Conservation (phyloP, 2,329 filamentous ascomycete genomes). For the Phaeosphaeriaceae sp. region DNA sequence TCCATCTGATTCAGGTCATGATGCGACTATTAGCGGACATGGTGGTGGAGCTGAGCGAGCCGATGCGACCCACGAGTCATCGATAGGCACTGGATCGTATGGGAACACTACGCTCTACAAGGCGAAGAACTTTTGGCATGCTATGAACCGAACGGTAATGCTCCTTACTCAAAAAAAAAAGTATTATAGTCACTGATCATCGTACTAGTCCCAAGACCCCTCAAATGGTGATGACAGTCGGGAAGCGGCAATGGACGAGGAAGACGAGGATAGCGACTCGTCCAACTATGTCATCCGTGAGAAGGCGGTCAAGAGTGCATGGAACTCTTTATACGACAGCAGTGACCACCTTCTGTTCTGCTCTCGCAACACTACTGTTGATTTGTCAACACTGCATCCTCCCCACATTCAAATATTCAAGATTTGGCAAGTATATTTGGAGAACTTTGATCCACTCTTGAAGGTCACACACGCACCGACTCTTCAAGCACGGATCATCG, state of each 20-base stretch:
- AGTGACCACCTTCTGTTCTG: conserved; percentile 63
- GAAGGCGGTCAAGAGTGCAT: conserved; percentile 51
- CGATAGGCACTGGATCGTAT: neutral
- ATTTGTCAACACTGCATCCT: conserved; percentile 69
- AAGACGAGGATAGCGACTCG: conserved; percentile 6
- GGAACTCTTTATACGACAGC: conserved; percentile 50
- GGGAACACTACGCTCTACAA: neutral
- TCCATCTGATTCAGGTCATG: conserved; percentile 13
- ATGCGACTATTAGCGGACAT: neutral
- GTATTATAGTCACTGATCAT: neutral
- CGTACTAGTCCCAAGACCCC: conserved; percentile 4
- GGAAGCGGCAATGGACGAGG: neutral
- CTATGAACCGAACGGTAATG: conserved; percentile 26
- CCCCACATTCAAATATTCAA: conserved; percentile 69
- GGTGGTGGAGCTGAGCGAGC: neutral
- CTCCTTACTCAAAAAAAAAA: neutral
- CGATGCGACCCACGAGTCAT: neutral
- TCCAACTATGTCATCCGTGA: conserved; percentile 19
- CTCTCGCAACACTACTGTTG: conserved; percentile 59
- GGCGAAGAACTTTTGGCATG: conserved; percentile 30
- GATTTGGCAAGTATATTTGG: conserved; percentile 77
- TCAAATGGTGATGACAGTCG: conserved; percentile 4
- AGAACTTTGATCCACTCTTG: conserved; percentile 42
- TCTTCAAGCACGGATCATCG: conserved; percentile 63
- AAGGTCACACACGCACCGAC: conserved; percentile 40